Evolutionary conservation across 2,329 filamentous ascomycete species (phyloP), one percentile per base, ranked within the genome.

Genomic region (Fusarium musae): DNA sequence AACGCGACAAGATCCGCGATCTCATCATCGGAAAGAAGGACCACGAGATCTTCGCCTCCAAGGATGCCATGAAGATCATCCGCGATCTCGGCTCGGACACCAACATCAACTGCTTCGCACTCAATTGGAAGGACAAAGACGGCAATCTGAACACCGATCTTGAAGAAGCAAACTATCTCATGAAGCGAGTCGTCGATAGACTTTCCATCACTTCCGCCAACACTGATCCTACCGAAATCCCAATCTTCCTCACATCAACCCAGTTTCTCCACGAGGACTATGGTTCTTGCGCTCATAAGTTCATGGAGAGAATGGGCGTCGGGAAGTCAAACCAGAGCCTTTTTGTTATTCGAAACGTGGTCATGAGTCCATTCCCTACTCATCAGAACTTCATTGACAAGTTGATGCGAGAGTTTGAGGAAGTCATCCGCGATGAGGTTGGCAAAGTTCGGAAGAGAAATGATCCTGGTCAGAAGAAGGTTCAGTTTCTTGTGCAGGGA

Each of bases 81-180:
- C 79, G 82, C 1, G 77, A 80, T 0, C 68, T 87, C 2, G 85
- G 85, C 1, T 85, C 84, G 0, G 85, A 87, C n/a, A 76, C 84
- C 12, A 86, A 85, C 71, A 85, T 87, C 72, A 85, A 86, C 64
- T 81, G 82, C 11, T 85, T 86, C 56, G 78, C 83, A 0, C 73
- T 83, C 32, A 87, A 87, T 66, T 87, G 84, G 79, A 78, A 80
- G 6, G 70, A 84, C 46, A 57, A 74, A 2, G 70, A 85, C 19
- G 84, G 83, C 1, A 75, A 47, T 0, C 75, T 84, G 21, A 87
- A 87, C 66, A 77, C 75, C 0, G 84, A 86, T 49, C 77, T 86
- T 5, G 84, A 85, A 63, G 84, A 86, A 69, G 84, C 85, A 8
- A 87, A 87, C 64, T 84, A 86, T 66, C 79, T 87, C 28, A 87